These are phyloP conservation scores for Arthrobotrys sphaeroides DNA, from an alignment of 2,329 filamentous ascomycete species.

Conservation along the genomic window DNA sequence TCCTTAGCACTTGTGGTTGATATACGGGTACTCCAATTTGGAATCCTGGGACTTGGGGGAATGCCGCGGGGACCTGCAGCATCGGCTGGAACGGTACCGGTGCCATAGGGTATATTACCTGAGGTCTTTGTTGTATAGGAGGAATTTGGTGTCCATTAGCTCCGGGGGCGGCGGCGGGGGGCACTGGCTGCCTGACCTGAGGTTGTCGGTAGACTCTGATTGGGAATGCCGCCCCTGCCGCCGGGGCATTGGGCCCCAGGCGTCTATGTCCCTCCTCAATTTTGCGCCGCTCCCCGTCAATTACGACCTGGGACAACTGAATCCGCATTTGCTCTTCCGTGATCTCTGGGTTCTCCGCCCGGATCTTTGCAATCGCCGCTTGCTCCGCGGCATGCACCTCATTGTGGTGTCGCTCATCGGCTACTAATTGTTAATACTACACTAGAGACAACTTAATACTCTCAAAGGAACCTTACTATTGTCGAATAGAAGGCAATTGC, in stretches of 20 bases:
- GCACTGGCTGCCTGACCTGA: too few species aligned
- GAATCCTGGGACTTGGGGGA: conserved; percentile 31
- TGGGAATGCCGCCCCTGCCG: neutral
- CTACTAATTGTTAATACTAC: conserved; percentile 54
- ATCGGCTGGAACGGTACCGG: conserved; percentile 32
- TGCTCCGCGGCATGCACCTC: conserved; percentile 73
- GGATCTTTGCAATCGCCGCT: conserved; percentile 67
- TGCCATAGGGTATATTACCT: conserved; percentile 39
- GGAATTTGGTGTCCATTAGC: neutral
- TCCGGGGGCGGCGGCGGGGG: neutral
- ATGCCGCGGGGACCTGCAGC: conserved; percentile 21
- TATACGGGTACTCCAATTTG: conserved; percentile 14
- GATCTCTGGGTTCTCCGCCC: conserved; percentile 71
- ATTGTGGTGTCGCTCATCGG: conserved; percentile 69
- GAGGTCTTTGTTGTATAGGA: neutral
- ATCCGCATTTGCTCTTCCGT: conserved; percentile 69
- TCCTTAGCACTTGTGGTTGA: conserved; percentile 40
- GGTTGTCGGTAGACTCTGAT: too few species aligned
- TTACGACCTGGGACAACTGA: conserved; percentile 68
- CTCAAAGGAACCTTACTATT: conserved; percentile 58
- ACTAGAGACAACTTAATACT: too few species aligned
- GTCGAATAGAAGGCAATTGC: conserved; percentile 76
- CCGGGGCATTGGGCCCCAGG: neutral
- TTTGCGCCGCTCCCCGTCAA: conserved; percentile 58
- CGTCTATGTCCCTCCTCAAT: conserved; percentile 40